Conservation (phyloP, 345 rosid species). For the Ailanthus altissimus region DNA sequence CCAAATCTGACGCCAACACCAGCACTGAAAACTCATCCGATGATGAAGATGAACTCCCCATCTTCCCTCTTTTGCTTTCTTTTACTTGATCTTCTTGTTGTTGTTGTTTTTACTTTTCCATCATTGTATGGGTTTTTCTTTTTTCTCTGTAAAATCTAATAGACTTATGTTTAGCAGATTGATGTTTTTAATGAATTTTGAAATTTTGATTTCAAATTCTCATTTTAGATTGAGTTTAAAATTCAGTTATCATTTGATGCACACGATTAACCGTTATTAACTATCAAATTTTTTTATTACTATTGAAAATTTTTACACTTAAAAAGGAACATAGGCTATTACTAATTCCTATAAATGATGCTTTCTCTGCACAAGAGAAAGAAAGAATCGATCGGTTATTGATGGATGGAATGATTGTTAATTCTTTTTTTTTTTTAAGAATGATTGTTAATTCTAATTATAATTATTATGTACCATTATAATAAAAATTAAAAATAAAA, state of each 20-base stretch:
- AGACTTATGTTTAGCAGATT: not conserved
- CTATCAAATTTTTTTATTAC: not conserved
- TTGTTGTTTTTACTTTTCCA: not conserved
- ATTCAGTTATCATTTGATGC: not conserved
- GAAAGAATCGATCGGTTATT: too few species aligned
- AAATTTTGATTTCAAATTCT: not conserved
- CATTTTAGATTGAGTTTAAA: not conserved
- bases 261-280: not conserved
- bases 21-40: slow-evolving; percentile 67
- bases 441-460: too few species aligned
- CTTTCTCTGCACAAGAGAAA: too few species aligned
- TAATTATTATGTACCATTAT: too few species aligned
- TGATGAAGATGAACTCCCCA: slow-evolving; percentile 44
- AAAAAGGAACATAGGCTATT: not conserved
- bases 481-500: too few species aligned
- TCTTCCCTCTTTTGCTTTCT: not conserved
- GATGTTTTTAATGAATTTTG: not conserved
- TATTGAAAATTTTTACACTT: not conserved
- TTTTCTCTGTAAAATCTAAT: not conserved
- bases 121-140: not conserved
- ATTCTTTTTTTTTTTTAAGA: too few species aligned
- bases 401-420: too few species aligned
- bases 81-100: not conserved
- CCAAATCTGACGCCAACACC: slow-evolving; percentile 83
- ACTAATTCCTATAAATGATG: too few species aligned